These are phyloP conservation scores for Tricholoma sp. DNA, from an alignment of 768 basidiomycete genomes.

Conservation along the genomic window DNA sequence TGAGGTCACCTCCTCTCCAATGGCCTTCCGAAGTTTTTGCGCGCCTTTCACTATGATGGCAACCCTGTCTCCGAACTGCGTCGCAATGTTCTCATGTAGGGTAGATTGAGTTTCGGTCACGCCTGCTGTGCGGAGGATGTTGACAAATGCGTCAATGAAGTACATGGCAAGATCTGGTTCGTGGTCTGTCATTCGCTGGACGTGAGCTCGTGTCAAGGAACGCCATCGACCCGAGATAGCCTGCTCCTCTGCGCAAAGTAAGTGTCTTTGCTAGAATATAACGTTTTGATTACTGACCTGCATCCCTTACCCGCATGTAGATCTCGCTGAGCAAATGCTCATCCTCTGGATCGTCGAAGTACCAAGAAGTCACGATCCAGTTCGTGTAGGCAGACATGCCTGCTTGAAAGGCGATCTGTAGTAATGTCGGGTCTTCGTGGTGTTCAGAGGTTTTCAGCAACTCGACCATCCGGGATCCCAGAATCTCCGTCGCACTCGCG, in stretches of 20 bases:
- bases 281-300: slow-evolving; percentile 21
- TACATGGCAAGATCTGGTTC: slow-evolving; percentile 30
- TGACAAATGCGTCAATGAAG: slow-evolving; percentile 34
- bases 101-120: slow-evolving; percentile 22
- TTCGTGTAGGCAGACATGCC: slow-evolving; percentile 41
- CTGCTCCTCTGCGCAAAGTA: slow-evolving; percentile 30
- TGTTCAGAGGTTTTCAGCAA: slow-evolving; percentile 33
- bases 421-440: slow-evolving; percentile 33
- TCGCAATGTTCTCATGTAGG: slow-evolving; percentile 33
- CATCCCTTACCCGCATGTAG: slow-evolving; percentile 28
- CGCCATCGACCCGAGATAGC: slow-evolving; percentile 42
- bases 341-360: slow-evolving; percentile 43
- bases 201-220: slow-evolving; percentile 29
- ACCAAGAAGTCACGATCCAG: slow-evolving; percentile 49
- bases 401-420: slow-evolving; percentile 42
- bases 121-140: slow-evolving; percentile 36
- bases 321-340: slow-evolving; percentile 36
- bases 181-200: slow-evolving; percentile 17
- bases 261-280: neutral
- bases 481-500: slow-evolving; percentile 22
- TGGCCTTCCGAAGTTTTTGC: slow-evolving; percentile 47
- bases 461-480: slow-evolving; percentile 32
- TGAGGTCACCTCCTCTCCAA: slow-evolving; percentile 54
- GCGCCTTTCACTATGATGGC: slow-evolving; percentile 38
- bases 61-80: slow-evolving; percentile 40